Evolutionary conservation across 2,329 filamentous ascomycete species (phyloP).

Genomic region (Botrytis aclada): DNA sequence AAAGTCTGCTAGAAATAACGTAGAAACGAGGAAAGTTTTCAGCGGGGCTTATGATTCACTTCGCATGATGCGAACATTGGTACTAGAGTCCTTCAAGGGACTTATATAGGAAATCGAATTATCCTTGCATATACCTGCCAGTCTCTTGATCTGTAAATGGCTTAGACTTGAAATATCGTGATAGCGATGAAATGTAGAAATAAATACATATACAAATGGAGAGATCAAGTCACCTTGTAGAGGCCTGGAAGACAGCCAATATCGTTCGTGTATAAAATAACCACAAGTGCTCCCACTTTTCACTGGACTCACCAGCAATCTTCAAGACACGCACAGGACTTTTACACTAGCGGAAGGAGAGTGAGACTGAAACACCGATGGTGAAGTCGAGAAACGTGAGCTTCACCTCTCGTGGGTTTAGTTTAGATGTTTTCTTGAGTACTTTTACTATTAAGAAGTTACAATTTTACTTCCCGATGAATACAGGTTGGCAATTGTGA

Average conservation of each 20-base stretch:
- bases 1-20: background rate
- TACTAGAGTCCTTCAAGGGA: background rate
- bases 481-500: background rate
- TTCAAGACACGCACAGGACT: background rate
- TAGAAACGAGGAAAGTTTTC: background rate
- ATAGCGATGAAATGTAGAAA: background rate
- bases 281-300: background rate
- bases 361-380: background rate
- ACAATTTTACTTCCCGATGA: background rate
- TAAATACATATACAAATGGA: background rate
- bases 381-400: background rate
- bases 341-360: background rate
- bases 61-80: background rate
- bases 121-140: background rate
- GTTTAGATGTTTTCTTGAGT: background rate
- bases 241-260: too few species aligned
- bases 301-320: background rate
- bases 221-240: background rate
- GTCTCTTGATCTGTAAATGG: background rate
- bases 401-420: background rate
- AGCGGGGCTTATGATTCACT: background rate
- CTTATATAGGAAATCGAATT: background rate
- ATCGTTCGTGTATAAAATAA: background rate
- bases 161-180: background rate
- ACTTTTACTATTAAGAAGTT: background rate